A percentile compares a stretch with the other conserved stretches of the same genome.
Evolutionary conservation across 2,329 filamentous ascomycete species (phyloP).

Genomic region (Colletotrichum sp.): DNA sequence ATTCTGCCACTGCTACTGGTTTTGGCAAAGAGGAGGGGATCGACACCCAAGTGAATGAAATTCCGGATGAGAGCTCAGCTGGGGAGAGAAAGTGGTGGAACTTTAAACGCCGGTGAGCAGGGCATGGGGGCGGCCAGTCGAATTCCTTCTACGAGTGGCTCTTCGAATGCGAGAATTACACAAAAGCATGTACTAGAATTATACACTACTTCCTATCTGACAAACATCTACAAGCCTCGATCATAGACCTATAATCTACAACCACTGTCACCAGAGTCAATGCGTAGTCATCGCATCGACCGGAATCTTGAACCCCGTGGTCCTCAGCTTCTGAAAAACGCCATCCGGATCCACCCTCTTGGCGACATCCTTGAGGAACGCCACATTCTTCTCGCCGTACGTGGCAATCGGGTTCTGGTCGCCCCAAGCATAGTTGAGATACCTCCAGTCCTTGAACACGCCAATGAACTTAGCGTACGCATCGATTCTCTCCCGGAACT

Average conservation of each 20-base stretch:
- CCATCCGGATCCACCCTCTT: constrained; percentile 35
- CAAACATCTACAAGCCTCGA: neutral
- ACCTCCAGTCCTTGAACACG: constrained; percentile 38
- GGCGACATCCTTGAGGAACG: constrained; percentile 30
- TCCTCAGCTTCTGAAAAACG: constrained; percentile 37
- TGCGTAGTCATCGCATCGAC: neutral
- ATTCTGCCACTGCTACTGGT: neutral
- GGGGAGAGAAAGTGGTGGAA: neutral
- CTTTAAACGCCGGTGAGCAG: neutral
- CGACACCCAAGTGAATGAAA: neutral
- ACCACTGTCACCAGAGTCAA: accelerated
- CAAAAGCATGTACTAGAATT: neutral
- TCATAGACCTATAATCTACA: accelerated
- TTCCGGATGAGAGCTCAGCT: neutral
- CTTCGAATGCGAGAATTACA: accelerated
- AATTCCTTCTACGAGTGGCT: accelerated
- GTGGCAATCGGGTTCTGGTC: constrained; percentile 41
- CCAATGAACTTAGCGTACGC: constrained; percentile 30
- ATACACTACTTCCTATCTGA: neutral
- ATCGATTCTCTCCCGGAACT: constrained; percentile 58
- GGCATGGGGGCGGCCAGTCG: neutral
- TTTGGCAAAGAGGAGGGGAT: neutral
- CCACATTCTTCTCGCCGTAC: constrained; percentile 41
- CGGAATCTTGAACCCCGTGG: constrained; percentile 33
- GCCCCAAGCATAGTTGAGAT: constrained; percentile 48